Percentiles rank a stretch among this genome's conserved stretches.
These are phyloP conservation scores for Pseudocercospora crystallina DNA, from an alignment of 2,329 filamentous ascomycete genomes.

Conservation along the genomic window DNA sequence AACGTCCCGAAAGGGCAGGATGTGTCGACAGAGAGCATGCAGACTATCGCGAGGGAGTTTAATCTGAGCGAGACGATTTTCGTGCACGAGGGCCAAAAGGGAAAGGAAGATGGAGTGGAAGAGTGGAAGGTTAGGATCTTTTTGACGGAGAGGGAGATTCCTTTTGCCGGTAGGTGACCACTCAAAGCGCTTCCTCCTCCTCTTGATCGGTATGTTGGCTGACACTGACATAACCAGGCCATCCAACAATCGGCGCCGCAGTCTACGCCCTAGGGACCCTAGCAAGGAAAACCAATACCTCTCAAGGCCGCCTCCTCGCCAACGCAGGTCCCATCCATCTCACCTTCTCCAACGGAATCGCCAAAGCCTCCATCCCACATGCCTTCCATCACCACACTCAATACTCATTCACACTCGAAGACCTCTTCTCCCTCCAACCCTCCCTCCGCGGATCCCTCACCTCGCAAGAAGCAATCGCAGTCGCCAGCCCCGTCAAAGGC, in stretches of 20 bases:
- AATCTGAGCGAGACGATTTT: slow-evolving; percentile 61
- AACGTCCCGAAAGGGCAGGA: slow-evolving; percentile 40
- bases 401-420: slow-evolving; percentile 30
- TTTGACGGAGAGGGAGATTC: slow-evolving; percentile 51
- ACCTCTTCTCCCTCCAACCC: slow-evolving; percentile 39
- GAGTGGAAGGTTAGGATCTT: slow-evolving; percentile 56
- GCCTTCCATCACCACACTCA: slow-evolving; percentile 61
- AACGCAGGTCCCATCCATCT: slow-evolving; percentile 47
- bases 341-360: slow-evolving; percentile 41
- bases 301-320: slow-evolving; percentile 40
- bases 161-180: slow-evolving; percentile 49
- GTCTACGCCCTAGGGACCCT: slow-evolving; percentile 45
- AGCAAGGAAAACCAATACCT: slow-evolving; percentile 14
- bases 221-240: slow-evolving; percentile 42
- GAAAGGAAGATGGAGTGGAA: slow-evolving; percentile 18
- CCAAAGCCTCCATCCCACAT: slow-evolving; percentile 66
- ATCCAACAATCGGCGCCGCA: slow-evolving; percentile 58
- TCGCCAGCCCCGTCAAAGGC: slow-evolving; percentile 63
- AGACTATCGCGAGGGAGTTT: slow-evolving; percentile 57
- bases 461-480: slow-evolving; percentile 20
- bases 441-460: slow-evolving; percentile 24
- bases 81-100: slow-evolving; percentile 40
- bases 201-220: too few relatives aligned
- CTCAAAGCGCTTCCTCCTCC: too few relatives aligned
- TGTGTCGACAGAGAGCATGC: slow-evolving; percentile 52